Base-by-base conservation (phyloP, 768 basidiomycete genomes). In the Tulasnella sp. region DNA sequence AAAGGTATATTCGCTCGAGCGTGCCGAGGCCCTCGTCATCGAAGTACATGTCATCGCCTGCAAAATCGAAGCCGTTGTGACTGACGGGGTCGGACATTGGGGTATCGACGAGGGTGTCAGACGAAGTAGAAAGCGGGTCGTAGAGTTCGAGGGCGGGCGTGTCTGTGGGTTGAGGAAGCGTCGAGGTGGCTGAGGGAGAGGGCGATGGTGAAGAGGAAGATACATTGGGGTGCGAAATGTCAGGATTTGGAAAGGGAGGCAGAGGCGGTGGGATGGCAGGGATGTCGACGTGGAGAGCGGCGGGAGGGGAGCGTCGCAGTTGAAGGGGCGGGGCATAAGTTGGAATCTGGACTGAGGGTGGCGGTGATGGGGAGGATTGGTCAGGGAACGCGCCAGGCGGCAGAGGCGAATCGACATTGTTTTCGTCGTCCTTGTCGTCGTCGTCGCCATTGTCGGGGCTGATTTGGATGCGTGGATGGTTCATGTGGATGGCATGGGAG, bases 1-100 rank as follows among this genome's bases (percentile, higher is more conserved):
- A 87, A 49, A 96, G 78, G 70, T 91, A 96, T 60, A 94, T 93
- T 66, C 86, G 83, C 71, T 97, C 93, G 46, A 97, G 79, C 19
- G 86, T 78, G 68, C 72, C 86, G 60, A 93, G 75, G 53, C 80
- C 79, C 61, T 89, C 88, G 62, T 91, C 86, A 62, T 92, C 89
- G 65, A 82, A 69, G 15, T 68, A 69, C 46, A 72, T 68, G 45
- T 71, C 71, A 58, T 68, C 55, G 0, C 41, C 55, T 32, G 48
- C 21, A 43, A 45, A 29, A 17, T 42, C 54, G 14, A 45, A 15
- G 21, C 21, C 29, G 31, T 21, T 29, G 25, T 32, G 31, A 14
- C 5, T 6, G 5, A 19, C 12, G n/a, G 27, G 42, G 43, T 57
- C 54, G 21, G 27, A 48, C 5, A 31, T 40, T 8, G 11, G 12